A percentile compares a stretch with the other conserved stretches of the same genome.
Evolutionary conservation across 805 yeast genomes (phyloP).

Genomic region (Osmozyma mogii): DNA sequence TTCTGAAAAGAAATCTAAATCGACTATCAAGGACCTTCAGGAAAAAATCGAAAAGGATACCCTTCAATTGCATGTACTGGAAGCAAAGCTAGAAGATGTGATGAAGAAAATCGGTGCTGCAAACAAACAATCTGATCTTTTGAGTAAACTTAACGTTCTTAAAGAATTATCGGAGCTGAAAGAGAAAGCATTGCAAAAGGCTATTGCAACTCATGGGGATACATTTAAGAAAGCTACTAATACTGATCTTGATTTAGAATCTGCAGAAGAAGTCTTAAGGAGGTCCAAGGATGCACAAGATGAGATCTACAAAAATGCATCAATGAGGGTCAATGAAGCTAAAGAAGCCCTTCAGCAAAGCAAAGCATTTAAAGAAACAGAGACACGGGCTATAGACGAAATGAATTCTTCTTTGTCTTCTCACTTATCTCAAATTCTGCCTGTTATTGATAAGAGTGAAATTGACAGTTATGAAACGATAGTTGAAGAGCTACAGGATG

Average conservation of each 20-base stretch:
- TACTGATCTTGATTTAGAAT: constrained; percentile 7
- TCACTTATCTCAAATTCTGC: constrained; percentile 18
- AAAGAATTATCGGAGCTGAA: constrained; percentile 31
- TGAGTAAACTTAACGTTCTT: constrained; percentile 45
- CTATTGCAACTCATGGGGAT: constrained; percentile 16
- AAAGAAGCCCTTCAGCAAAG: background rate
- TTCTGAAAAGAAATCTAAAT: constrained; percentile 13
- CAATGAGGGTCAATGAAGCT: background rate
- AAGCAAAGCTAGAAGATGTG: constrained; percentile 41
- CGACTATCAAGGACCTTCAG: constrained; percentile 20
- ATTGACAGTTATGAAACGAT: constrained; percentile 44
- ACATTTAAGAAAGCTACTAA: constrained; percentile 15
- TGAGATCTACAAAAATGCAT: constrained; percentile 1
- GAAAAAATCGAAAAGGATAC: constrained; percentile 31
- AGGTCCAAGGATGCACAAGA: background rate
- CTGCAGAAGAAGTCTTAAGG: constrained; percentile 8
- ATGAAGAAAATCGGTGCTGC: constrained; percentile 42
- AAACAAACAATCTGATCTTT: constrained; percentile 50
- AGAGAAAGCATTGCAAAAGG: constrained; percentile 18
- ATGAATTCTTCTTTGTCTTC: too few relatives aligned
- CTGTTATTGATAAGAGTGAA: constrained; percentile 25
- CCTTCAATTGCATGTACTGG: constrained; percentile 22
- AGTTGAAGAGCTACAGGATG: constrained; percentile 51
- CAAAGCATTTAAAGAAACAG: constrained; percentile 3
- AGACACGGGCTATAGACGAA: background rate